Evolutionary conservation across 2,329 filamentous ascomycete species (phyloP).

Genomic region (Xylaria sp.): DNA sequence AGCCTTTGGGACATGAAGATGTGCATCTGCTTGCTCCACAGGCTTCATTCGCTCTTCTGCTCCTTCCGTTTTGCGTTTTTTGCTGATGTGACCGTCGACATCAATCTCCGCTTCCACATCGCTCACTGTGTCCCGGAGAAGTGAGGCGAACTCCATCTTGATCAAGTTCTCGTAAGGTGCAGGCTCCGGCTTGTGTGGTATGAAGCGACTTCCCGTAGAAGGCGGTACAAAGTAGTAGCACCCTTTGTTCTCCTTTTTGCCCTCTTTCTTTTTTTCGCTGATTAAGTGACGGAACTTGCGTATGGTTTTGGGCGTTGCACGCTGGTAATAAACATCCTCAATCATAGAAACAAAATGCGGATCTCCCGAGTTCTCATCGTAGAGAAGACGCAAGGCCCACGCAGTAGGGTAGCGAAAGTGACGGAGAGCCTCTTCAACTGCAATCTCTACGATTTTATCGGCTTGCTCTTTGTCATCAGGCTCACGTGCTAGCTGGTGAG

Average conservation of each 20-base stretch:
- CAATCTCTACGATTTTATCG: slow-evolving; percentile 64
- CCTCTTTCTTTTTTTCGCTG: slow-evolving; percentile 65
- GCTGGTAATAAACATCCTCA: slow-evolving; percentile 67
- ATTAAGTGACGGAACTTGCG: slow-evolving; percentile 63
- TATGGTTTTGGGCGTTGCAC: slow-evolving; percentile 62
- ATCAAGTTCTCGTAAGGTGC: slow-evolving; percentile 63
- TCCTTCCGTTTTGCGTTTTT: slow-evolving; percentile 46
- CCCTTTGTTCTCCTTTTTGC: slow-evolving; percentile 62
- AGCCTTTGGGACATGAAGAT: not conserved
- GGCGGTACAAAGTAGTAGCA: slow-evolving; percentile 65
- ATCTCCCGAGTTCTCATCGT: slow-evolving; percentile 66
- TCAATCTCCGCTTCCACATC: slow-evolving; percentile 41
- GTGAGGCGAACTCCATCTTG: slow-evolving; percentile 53
- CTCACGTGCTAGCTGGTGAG: slow-evolving; percentile 31
- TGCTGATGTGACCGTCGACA: slow-evolving; percentile 46
- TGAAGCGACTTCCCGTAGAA: slow-evolving; percentile 55
- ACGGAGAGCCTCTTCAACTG: slow-evolving; percentile 67
- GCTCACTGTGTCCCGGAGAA: slow-evolving; percentile 26
- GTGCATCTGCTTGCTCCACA: slow-evolving; percentile 12
- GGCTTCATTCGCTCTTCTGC: slow-evolving; percentile 15
- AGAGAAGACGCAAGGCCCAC: slow-evolving; percentile 68
- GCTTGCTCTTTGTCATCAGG: slow-evolving; percentile 56
- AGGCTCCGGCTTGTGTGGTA: slow-evolving; percentile 58
- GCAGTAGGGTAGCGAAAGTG: slow-evolving; percentile 70
- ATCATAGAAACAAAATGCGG: slow-evolving; percentile 65